These are phyloP conservation scores for Candida ficus DNA, from an alignment of 805 yeast genomes.

Conservation along the genomic window DNA sequence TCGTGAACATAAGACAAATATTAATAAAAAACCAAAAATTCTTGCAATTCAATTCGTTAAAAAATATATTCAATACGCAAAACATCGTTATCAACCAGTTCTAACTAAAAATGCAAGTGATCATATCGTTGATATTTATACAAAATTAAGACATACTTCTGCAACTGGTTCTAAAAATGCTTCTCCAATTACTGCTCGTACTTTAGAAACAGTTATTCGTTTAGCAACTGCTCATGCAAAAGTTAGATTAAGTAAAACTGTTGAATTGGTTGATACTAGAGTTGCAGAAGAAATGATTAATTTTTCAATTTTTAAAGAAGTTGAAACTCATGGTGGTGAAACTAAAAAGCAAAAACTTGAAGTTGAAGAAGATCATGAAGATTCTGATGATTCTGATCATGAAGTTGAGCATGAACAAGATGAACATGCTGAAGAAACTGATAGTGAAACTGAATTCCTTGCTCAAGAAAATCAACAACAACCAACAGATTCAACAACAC, in stretches of 20 bases:
- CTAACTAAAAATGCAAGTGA: constrained; percentile 73
- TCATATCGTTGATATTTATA: constrained; percentile 73
- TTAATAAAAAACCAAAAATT: constrained; percentile 36
- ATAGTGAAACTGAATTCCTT: constrained; percentile 8
- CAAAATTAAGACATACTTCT: constrained; percentile 75
- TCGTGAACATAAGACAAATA: constrained; percentile 24
- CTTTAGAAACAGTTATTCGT: constrained; percentile 92
- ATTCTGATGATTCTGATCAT: constrained; percentile 8
- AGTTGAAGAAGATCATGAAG: constrained; percentile 23
- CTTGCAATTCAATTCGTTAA: constrained; percentile 81
- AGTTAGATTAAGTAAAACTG: constrained; percentile 74
- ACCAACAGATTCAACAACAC: not conserved
- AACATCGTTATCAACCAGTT: constrained; percentile 78
- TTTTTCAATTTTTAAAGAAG: constrained; percentile 80
- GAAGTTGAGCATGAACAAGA: constrained; percentile 23
- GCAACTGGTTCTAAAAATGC: constrained; percentile 60
- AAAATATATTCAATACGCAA: constrained; percentile 91
- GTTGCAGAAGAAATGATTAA: constrained; percentile 83
- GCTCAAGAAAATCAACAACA: constrained; percentile 6
- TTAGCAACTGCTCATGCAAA: constrained; percentile 95
- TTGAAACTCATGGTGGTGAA: too few relatives aligned
- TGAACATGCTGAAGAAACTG: constrained; percentile 25
- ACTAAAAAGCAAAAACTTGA: constrained; percentile 28
- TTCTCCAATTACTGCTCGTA: constrained; percentile 97
- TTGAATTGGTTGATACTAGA: constrained; percentile 72